A percentile compares a stretch with the other conserved stretches of the same genome.
Evolutionary conservation across 345 rosid species (phyloP).

Genomic region (Gossypium rotundifolium): DNA sequence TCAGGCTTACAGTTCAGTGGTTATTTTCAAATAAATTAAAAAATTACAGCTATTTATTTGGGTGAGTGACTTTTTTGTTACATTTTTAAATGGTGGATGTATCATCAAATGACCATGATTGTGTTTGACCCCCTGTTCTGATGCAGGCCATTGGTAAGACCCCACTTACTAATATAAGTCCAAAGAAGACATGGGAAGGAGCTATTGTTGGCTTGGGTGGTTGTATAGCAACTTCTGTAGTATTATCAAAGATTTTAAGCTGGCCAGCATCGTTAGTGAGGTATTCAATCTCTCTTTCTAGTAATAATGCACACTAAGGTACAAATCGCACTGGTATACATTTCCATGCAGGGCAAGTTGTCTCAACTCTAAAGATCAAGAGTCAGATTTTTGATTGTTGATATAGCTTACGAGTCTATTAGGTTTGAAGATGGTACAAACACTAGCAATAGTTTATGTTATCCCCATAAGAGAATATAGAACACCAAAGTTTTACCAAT

Average conservation of each 20-base stretch:
- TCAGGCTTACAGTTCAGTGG: not conserved
- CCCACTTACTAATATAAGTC: slow-evolving; percentile 73
- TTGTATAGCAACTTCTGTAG: slow-evolving; percentile 52
- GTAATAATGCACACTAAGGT: not conserved
- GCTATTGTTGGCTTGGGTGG: slow-evolving; percentile 74
- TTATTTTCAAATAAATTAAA: not conserved
- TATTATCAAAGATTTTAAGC: slow-evolving; percentile 50
- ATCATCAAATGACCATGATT: not conserved
- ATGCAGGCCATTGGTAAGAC: slow-evolving; percentile 84
- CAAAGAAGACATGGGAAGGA: slow-evolving; percentile 98
- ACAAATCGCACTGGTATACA: not conserved
- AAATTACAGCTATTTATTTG: not conserved
- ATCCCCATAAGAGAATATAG: not conserved
- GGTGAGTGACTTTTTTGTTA: not conserved
- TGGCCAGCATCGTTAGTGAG: slow-evolving; percentile 84
- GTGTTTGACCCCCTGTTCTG: not conserved
- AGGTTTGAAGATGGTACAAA: not conserved
- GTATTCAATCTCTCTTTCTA: slow-evolving; percentile 19
- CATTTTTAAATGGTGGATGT: not conserved
- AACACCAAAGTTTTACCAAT: not conserved
- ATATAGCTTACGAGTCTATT: not conserved
- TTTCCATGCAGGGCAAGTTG: not conserved
- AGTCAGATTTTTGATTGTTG: not conserved
- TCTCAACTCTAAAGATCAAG: not conserved
- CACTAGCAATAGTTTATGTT: not conserved